Percentiles rank a stretch among this genome's conserved stretches.
phyloP scores from a whole-genome alignment of 1,284 basidiomycete genomes.

The Malassezia psittaci region DNA sequence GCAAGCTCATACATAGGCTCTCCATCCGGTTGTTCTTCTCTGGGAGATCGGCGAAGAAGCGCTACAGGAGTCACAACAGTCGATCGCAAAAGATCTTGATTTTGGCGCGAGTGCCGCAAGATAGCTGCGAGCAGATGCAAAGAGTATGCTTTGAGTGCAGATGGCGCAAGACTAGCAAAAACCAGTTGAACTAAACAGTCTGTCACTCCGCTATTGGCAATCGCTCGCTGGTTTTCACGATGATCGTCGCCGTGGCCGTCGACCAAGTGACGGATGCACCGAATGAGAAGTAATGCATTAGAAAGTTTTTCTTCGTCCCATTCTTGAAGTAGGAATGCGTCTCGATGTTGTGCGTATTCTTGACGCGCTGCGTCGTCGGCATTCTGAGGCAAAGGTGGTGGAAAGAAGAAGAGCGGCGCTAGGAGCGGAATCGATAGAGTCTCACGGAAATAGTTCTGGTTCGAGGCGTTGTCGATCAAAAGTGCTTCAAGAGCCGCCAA shows the following conservation, averaged over 20 bases:
- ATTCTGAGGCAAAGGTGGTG: conserved; percentile 54
- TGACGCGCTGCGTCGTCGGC: conserved; percentile 48
- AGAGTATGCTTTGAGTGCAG: conserved; percentile 60
- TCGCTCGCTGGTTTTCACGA: conserved; percentile 53
- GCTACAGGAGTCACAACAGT: conserved; percentile 31
- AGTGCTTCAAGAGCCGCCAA: conserved; percentile 73
- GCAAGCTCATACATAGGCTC: conserved; percentile 9
- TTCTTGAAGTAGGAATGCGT: conserved; percentile 88
- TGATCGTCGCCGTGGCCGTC: conserved; percentile 49
- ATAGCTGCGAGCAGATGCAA: conserved; percentile 59
- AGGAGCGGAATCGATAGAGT: conserved; percentile 71
- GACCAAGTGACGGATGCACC: conserved; percentile 60
- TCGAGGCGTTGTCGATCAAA: conserved; percentile 83
- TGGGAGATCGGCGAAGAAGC: conserved; percentile 4
- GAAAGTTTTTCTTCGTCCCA: conserved; percentile 83
- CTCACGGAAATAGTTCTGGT: conserved; percentile 96
- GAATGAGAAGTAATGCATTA: conserved; percentile 67
- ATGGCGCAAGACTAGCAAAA: conserved; percentile 82
- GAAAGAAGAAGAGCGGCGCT: conserved; percentile 75
- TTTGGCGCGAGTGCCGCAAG: conserved; percentile 39
- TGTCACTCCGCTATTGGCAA: conserved; percentile 58
- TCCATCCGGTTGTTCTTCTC: neutral
- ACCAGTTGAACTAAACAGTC: conserved; percentile 77
- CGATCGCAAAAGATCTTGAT: conserved; percentile 51
- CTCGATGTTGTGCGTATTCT: conserved; percentile 53